Evolutionary conservation across 73 alveolate species (phyloP).

Genomic region (Paramecium primaurelia): DNA sequence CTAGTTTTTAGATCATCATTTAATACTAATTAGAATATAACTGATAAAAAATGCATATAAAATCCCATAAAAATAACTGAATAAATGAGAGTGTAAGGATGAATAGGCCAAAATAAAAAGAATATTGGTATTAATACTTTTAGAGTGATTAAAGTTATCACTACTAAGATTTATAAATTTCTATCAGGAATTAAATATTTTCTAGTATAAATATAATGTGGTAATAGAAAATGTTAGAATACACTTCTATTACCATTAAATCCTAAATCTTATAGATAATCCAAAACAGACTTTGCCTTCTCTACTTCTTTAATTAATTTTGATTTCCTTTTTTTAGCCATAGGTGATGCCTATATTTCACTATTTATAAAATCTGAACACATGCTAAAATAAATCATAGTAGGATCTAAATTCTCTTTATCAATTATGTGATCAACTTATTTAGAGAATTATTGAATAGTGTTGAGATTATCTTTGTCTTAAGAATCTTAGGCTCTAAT

Average conservation of each 20-base stretch:
- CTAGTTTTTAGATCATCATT: constrained; percentile 42
- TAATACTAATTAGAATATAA: neutral
- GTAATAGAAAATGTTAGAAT: neutral
- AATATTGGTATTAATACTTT: neutral
- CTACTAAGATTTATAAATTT: neutral
- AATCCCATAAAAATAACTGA: neutral
- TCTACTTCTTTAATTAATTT: neutral
- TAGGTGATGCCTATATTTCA: neutral
- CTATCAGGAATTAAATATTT: neutral
- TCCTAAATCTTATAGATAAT: neutral
- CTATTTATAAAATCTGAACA: neutral
- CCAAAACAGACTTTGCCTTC: neutral
- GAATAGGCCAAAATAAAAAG: constrained; percentile 10
- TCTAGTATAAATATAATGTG: constrained; percentile 35
- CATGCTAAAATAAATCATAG: constrained; percentile 30
- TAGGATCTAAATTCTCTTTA: constrained; percentile 30
- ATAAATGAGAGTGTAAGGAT: neutral
- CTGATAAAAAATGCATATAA: constrained; percentile 1
- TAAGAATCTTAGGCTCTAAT: neutral
- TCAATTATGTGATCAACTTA: constrained; percentile 27
- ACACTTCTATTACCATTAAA: constrained; percentile 24
- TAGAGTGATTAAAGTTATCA: neutral
- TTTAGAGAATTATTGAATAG: neutral
- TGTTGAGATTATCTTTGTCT: neutral
- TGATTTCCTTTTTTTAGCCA: neutral